These are phyloP conservation scores for Volvox reticuliferus DNA, from an alignment of 139 green algal species.

Conservation along the genomic window DNA sequence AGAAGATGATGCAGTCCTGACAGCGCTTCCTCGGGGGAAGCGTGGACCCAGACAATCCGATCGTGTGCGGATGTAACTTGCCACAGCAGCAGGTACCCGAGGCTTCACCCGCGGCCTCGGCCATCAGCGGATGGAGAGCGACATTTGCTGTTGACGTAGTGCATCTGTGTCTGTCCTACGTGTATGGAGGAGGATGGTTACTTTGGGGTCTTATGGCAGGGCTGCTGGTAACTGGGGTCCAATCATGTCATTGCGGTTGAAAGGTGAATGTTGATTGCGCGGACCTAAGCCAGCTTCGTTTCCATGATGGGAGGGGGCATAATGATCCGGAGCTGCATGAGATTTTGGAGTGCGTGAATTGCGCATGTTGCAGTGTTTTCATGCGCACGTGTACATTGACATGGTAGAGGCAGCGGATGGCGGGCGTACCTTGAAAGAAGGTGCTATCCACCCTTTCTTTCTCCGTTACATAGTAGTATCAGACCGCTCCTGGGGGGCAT, in stretches of 20 bases:
- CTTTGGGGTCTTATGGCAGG: too few relatives aligned
- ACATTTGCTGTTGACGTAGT: too few relatives aligned
- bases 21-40: neutral
- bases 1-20: slow-evolving; percentile 54
- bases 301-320: neutral
- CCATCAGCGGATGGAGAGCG: too few relatives aligned
- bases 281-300: neutral
- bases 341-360: neutral
- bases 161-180: too few relatives aligned
- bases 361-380: neutral
- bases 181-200: too few relatives aligned
- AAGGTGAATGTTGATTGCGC: neutral
- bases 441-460: neutral
- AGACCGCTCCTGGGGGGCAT: too few relatives aligned
- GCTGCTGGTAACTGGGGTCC: neutral
- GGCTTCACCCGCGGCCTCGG: too few relatives aligned
- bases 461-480: neutral
- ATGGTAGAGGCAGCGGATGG: neutral
- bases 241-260: neutral
- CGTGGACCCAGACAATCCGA: too few relatives aligned
- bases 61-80: too few relatives aligned
- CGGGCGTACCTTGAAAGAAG: neutral
- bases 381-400: too few relatives aligned
- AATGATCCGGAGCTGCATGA: neutral
- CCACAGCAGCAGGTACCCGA: too few relatives aligned